Evolutionary conservation across 169 alveolate species (phyloP), one percentile per base, ranked within the genome.

Genomic region (Cryptosporidium sp.): DNA sequence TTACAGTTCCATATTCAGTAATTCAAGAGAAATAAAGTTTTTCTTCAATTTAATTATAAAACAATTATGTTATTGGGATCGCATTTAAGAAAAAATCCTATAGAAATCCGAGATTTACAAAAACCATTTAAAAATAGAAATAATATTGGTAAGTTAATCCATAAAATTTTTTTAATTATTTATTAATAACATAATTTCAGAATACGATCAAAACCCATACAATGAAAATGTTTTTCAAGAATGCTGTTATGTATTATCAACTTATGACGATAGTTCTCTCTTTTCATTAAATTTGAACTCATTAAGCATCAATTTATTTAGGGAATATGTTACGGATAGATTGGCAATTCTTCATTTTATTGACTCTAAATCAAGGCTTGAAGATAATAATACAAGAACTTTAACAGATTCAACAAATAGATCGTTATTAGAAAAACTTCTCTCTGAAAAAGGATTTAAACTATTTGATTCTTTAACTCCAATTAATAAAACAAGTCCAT

Each of bases 321-420:
- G 75, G 45, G 87, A 80, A 44, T 80, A 80, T 61, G 48, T 80
- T 44, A 65, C 67, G 0, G 87, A 80, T 65, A 80, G 87, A 62
- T 51, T 80, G 26, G 56, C 73, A n/a, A 80, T 80, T 21, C 67
- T 80, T 21, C 37, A 51, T 62, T 62, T 80, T 8, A 80, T 80
- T 44, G 87, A 80, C 48, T 9, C 23, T 31, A 80, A 58, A 65
- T 80, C 65, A 9, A 80, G 29, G 21, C 31, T 45, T 18, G 87
- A 80, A 31, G 87, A 80, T 42, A 23, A 80, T 23, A 23, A 39
- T 39, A 44, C 44, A 58, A 80, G 35, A 29, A 29, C 75, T 23
- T 42, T 62, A n/a, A 44, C 51, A 61, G 87, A 80, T 60, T 26
- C 80, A 31, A 80, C 73, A 39, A 80, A 35, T 45, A 80, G 67